Evolutionary conservation across 192 early-diverging fungal genomes (phyloP).

Genomic region (Geranomyces variabilis): DNA sequence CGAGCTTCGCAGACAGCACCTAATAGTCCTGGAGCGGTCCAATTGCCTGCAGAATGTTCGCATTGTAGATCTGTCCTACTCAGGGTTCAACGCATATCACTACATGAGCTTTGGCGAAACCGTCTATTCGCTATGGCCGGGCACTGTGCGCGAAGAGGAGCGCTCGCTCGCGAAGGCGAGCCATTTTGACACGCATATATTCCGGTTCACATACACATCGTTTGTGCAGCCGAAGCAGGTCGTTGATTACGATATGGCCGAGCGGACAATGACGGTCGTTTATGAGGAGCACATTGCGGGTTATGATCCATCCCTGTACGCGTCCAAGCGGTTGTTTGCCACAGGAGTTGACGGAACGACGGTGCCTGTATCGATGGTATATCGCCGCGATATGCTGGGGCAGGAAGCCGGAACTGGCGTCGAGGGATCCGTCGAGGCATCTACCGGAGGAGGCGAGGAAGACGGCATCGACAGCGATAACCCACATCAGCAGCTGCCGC

Average conservation of each 20-base stretch:
- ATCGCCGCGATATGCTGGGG: slow-evolving; percentile 42
- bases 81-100: slow-evolving; percentile 53
- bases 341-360: slow-evolving; percentile 37
- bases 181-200: slow-evolving; percentile 38
- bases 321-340: slow-evolving; percentile 36
- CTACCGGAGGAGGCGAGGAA: neutral
- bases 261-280: slow-evolving; percentile 29
- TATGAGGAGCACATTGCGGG: slow-evolving; percentile 35
- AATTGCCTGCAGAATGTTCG: slow-evolving; percentile 67
- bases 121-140: slow-evolving; percentile 55
- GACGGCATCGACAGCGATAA: neutral
- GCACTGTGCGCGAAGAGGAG: slow-evolving; percentile 55
- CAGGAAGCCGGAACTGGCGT: slow-evolving; percentile 5
- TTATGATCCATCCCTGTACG: slow-evolving; percentile 26
- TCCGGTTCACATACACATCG: slow-evolving; percentile 48
- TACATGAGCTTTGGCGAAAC: slow-evolving; percentile 63
- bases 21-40: slow-evolving; percentile 62
- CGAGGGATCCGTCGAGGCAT: neutral
- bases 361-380: slow-evolving; percentile 49
- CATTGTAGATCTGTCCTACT: slow-evolving; percentile 48
- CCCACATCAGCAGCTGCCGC: neutral
- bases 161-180: slow-evolving; percentile 51
- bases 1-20: slow-evolving; percentile 54
- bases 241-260: slow-evolving; percentile 44
- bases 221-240: slow-evolving; percentile 37